Conservation (phyloP, 805 yeast genomes). For the Cyberlindnera veronae region DNA sequence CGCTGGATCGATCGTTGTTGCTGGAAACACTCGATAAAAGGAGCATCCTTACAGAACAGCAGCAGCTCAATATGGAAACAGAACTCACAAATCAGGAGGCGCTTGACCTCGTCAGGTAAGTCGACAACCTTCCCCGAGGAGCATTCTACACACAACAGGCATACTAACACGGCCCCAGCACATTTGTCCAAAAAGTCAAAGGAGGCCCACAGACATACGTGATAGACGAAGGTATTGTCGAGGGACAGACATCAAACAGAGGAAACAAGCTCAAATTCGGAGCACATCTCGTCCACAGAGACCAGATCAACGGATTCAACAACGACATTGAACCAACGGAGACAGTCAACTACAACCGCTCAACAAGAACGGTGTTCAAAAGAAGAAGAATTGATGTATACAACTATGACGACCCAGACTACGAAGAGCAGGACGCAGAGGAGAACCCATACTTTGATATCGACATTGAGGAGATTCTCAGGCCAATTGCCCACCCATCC, state of each 20-base stretch:
- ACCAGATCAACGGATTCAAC: slow-evolving; percentile 35
- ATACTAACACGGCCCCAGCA: slow-evolving; percentile 5
- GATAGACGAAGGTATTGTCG: slow-evolving; percentile 17
- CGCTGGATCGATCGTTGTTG: too few relatives aligned
- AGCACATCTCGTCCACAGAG: slow-evolving; percentile 44
- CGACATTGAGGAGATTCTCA: slow-evolving; percentile 55
- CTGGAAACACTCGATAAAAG: too few relatives aligned
- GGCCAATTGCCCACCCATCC: slow-evolving; percentile 77
- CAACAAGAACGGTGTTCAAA: slow-evolving; percentile 30
- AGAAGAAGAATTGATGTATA: slow-evolving; percentile 28
- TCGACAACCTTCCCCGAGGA: too few relatives aligned
- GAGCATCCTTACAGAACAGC: too few relatives aligned
- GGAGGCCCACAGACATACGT: not conserved
- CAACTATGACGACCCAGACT: slow-evolving; percentile 23
- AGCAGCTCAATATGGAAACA: slow-evolving; percentile 2
- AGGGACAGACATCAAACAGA: slow-evolving; percentile 44
- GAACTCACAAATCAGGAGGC: slow-evolving; percentile 13
- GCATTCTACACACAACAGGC: not conserved
- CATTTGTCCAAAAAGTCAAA: slow-evolving; percentile 20
- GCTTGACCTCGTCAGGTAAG: slow-evolving; percentile 14
- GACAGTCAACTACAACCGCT: slow-evolving; percentile 29
- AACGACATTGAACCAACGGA: slow-evolving; percentile 25
- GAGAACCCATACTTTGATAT: slow-evolving; percentile 46
- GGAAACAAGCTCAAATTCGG: slow-evolving; percentile 56
- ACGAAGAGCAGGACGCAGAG: slow-evolving; percentile 32